Evolutionary conservation across 768 basidiomycete genomes (phyloP).

Genomic region (Piloderma croceum): DNA sequence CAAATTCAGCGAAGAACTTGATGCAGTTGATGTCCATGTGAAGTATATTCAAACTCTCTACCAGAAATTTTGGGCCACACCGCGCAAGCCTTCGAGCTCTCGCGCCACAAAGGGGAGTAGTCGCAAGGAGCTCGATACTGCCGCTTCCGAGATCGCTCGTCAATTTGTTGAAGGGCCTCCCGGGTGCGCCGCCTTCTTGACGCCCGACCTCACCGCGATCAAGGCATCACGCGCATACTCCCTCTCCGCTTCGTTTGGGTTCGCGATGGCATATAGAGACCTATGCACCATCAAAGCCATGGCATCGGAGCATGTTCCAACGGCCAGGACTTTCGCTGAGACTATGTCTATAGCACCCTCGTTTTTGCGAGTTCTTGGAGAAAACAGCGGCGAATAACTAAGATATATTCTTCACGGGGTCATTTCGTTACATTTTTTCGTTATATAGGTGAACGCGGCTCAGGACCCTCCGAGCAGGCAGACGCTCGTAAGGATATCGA

Average conservation of each 20-base stretch:
- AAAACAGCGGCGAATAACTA: background rate
- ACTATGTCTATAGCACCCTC: constrained; percentile 12
- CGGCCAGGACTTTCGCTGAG: constrained; percentile 21
- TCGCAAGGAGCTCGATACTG: constrained; percentile 20
- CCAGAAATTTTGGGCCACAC: background rate
- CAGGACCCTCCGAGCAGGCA: no score
- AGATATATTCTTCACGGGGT: background rate
- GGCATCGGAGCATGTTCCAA: constrained; percentile 20
- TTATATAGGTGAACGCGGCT: no score
- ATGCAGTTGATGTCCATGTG: background rate
- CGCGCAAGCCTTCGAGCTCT: background rate
- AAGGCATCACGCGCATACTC: constrained; percentile 57
- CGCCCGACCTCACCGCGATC: constrained; percentile 33
- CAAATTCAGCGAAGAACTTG: background rate
- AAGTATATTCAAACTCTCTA: background rate
- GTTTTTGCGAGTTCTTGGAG: background rate
- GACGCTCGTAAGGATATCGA: no score
- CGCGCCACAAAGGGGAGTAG: constrained; percentile 15
- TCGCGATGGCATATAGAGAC: constrained; percentile 46
- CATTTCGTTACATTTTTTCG: background rate
- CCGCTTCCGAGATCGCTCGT: constrained; percentile 23
- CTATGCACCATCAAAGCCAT: constrained; percentile 54
- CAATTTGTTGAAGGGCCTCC: constrained; percentile 23
- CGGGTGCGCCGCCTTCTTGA: constrained; percentile 10
- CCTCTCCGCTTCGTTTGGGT: constrained; percentile 36